Conservation (phyloP, 306 rosid genomes). For the Lathyrus sativus region DNA sequence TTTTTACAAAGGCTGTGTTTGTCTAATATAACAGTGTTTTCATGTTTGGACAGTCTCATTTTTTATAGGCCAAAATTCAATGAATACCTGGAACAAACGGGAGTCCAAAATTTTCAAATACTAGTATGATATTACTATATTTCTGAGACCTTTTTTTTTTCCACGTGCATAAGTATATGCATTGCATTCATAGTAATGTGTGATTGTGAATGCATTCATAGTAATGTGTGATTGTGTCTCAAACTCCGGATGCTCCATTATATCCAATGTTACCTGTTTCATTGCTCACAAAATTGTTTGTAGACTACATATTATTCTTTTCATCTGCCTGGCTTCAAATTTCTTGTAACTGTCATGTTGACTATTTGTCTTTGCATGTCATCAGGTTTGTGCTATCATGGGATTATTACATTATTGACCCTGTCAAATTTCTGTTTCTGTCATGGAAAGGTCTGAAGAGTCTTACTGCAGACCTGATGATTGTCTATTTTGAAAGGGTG, state of each 20-base stretch:
- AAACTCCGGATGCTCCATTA: not conserved
- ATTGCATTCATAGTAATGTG: constrained; percentile 11
- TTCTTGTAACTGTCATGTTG: constrained; percentile 16
- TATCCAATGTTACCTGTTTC: constrained; percentile 22
- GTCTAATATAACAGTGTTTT: not conserved
- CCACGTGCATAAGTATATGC: not conserved
- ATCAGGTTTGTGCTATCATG: constrained; percentile 47
- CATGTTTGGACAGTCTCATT: constrained; percentile 13
- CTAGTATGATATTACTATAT: not conserved
- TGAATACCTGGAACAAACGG: constrained; percentile 3
- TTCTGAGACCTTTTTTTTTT: not conserved
- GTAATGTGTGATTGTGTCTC: not conserved
- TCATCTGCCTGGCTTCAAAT: constrained; percentile 9
- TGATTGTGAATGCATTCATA: not conserved
- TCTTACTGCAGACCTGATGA: constrained; percentile 34
- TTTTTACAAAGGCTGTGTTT: constrained; percentile 8
- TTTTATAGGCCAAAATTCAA: not conserved
- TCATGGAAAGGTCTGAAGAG: constrained; percentile 36
- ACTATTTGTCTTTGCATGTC: constrained; percentile 37
- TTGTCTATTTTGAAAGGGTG: constrained; percentile 37
- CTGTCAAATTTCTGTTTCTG: constrained; percentile 24
- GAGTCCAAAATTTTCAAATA: not conserved
- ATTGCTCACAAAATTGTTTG: not conserved
- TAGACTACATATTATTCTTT: not conserved
- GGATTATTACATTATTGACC: constrained; percentile 33